These are phyloP conservation scores for Entomortierella chlamydospora DNA, from an alignment of 192 early-diverging fungal genomes.

Conservation along the genomic window DNA sequence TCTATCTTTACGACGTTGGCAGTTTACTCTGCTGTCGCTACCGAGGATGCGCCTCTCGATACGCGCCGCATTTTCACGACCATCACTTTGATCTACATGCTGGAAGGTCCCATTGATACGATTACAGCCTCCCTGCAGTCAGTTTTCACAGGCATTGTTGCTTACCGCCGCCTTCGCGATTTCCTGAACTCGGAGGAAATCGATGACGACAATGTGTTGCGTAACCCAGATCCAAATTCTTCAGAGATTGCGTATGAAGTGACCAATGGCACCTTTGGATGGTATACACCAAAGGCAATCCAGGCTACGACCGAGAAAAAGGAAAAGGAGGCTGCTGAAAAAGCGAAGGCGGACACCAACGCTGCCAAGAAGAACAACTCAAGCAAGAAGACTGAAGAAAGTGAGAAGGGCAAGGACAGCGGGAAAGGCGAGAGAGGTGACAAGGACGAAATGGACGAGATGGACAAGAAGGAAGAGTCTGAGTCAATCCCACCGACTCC, in stretches of 20 bases:
- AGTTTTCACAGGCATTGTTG: slow-evolving; percentile 72
- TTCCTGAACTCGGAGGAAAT: slow-evolving; percentile 80
- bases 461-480: too few species aligned
- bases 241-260: slow-evolving; percentile 32
- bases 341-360: slow-evolving; percentile 3
- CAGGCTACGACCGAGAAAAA: slow-evolving; percentile 4
- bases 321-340: slow-evolving; percentile 16
- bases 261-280: slow-evolving; percentile 34
- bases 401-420: not conserved
- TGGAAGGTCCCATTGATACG: slow-evolving; percentile 74
- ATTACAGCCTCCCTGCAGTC: slow-evolving; percentile 72
- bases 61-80: slow-evolving; percentile 77
- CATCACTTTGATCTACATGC: slow-evolving; percentile 79
- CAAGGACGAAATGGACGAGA: too few species aligned
- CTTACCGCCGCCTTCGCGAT: slow-evolving; percentile 68
- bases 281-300: slow-evolving; percentile 36
- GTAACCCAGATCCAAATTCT: slow-evolving; percentile 16
- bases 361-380: slow-evolving; percentile 18
- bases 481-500: too few species aligned
- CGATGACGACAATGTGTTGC: slow-evolving; percentile 65
- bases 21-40: slow-evolving; percentile 33
- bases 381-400: not conserved
- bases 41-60: slow-evolving; percentile 53
- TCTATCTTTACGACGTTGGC: slow-evolving; percentile 53
- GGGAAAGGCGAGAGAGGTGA: too few species aligned